Evolutionary conservation across 495 filamentous ascomycete genomes (phyloP).

Genomic region (Aspergillus leporis): DNA sequence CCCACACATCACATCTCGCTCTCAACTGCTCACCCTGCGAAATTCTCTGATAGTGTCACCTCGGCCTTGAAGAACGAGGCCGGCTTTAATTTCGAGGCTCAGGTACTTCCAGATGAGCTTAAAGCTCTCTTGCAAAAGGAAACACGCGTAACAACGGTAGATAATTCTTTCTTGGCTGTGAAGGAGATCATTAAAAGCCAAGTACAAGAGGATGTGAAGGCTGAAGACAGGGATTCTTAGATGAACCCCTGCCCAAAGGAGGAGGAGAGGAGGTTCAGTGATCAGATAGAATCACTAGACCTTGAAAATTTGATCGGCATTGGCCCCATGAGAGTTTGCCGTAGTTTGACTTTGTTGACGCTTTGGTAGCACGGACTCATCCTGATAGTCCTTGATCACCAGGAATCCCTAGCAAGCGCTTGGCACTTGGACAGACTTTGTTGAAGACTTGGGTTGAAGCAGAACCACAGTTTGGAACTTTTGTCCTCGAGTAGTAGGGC

Average conservation of each 20-base stretch:
- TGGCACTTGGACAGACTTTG: no score
- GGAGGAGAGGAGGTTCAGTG: neutral
- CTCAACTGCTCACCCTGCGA: slow-evolving; percentile 91
- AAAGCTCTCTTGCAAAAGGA: slow-evolving; percentile 67
- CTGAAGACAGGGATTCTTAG: neutral
- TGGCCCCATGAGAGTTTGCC: neutral
- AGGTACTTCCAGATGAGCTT: slow-evolving; percentile 79
- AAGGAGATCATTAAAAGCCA: slow-evolving; percentile 40
- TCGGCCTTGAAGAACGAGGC: slow-evolving; percentile 65
- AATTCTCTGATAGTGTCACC: slow-evolving; percentile 80
- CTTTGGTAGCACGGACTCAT: no score
- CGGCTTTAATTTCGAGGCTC: slow-evolving; percentile 65
- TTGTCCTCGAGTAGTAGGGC: no score
- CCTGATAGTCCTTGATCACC: no score
- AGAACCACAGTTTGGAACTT: no score
- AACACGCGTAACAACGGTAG: slow-evolving; percentile 35
- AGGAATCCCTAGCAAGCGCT: no score
- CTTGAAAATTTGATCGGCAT: neutral
- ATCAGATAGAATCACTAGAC: neutral
- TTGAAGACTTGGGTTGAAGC: no score
- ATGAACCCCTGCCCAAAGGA: neutral
- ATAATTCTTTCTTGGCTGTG: slow-evolving; percentile 38
- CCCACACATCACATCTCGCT: slow-evolving; percentile 70
- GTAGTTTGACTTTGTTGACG: no score
- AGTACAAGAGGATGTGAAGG: slow-evolving; percentile 40